Base-by-base conservation (phyloP, 2,329 filamentous ascomycete genomes). In the Blastomyces gilchristii region DNA sequence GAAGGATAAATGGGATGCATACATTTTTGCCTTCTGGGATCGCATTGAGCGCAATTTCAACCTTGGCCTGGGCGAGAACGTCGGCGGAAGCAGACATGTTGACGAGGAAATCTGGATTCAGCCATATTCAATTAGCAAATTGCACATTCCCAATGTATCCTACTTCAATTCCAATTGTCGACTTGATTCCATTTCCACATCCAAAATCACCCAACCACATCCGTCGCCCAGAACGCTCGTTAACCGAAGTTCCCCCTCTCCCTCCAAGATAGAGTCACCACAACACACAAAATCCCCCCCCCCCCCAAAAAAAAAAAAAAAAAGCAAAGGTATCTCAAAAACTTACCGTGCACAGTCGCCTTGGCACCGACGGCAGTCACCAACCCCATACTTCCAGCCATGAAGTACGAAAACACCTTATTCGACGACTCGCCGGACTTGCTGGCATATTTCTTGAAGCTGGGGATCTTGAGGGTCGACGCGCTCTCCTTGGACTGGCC, bases 1-100 rank as follows among this genome's bases (percentile, higher is more conserved):
- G n/a, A 22, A 22, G n/a, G n/a, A 22, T 22, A 22, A 22, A 22
- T 22, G 39, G 41, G 25, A 28, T 58, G 47, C 53, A 58, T 82
- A 92, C 94, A 83, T 99, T 99, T 89, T 97, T 99, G 85, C 94
- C 94, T 84, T 97, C 93, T 67, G 94, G 94, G 73, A 99, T 97
- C 68, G 90, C 79, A 73, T 83, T 83, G 70, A 99, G 88, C 79
- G 96, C 91, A 71, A 99, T 89, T 83, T 99, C 94, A 71, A 99
- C 94, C 88, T 99, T 99, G 79, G 94, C 94, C 87, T 97, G 95
- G 76, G 95, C 94, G 81, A 99, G 81, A 75, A 99, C 91, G 75
- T 99, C 94, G 80, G 94, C 94, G 66, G 94, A 99, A 67, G 94
- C 94, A 73, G 93, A 95, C 95, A 99, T 97, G 87, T 97, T 99